These are phyloP conservation scores for Colletotrichum sp. DNA, from an alignment of 2,329 filamentous ascomycete genomes.

Conservation along the genomic window DNA sequence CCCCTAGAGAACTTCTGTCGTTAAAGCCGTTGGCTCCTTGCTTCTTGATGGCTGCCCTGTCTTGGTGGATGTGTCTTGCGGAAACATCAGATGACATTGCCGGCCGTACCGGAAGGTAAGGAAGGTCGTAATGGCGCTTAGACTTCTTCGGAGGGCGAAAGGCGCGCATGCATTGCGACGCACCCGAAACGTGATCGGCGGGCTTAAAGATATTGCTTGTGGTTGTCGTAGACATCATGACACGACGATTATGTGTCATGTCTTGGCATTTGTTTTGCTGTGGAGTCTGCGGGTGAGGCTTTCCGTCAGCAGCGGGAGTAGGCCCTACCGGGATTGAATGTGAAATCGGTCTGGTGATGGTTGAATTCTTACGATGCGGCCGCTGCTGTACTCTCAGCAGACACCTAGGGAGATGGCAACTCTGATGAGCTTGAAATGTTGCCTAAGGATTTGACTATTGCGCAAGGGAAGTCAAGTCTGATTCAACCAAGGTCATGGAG, in stretches of 20 bases:
- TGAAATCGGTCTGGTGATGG: not conserved
- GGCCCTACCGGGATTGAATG: not conserved
- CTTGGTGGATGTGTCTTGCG: not conserved
- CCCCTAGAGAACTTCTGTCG: not conserved
- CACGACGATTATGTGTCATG: not conserved
- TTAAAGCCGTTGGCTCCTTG: not conserved
- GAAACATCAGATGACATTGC: not conserved
- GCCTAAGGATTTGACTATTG: too few relatives aligned
- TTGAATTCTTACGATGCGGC: not conserved
- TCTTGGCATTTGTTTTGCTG: not conserved
- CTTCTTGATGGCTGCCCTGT: not conserved
- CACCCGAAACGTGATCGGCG: not conserved
- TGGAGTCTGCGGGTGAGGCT: not conserved
- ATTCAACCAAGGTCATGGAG: too few relatives aligned
- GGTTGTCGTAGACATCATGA: not conserved
- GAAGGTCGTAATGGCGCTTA: not conserved
- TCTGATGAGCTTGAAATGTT: too few relatives aligned
- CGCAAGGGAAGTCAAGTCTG: too few relatives aligned
- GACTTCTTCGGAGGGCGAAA: not conserved
- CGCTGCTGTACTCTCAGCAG: too few relatives aligned
- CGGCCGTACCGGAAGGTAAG: not conserved
- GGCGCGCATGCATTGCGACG: not conserved
- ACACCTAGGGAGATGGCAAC: too few relatives aligned
- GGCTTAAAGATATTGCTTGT: not conserved
- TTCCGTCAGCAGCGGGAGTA: not conserved